Base-by-base conservation (phyloP, 176 grass and related monocot species). In the Olyra latifolia region DNA sequence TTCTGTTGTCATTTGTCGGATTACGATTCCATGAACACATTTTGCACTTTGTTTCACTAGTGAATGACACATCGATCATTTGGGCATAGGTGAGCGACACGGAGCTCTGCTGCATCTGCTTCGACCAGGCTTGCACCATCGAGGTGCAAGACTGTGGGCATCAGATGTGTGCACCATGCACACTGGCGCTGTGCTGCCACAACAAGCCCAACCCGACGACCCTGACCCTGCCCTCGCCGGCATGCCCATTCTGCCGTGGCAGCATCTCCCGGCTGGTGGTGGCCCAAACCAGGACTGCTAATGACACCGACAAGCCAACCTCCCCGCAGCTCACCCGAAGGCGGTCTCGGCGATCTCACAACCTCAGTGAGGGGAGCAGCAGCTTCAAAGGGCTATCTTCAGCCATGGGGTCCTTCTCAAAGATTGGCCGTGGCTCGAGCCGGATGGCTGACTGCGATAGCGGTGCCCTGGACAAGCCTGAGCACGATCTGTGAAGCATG, bases 91-190 rank as follows among this genome's bases (percentile, higher is more conserved):
- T 47, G 47, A 99, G 86, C 10, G 96, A 99, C 19, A 17, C 47
- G 0, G 93, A 95, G 75, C 81, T 95, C 12, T 99, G 96, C 74
- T 89, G 87, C 82, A 99, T 99, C 78, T 99, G 96, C 87, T 99
- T 99, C 52, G 90, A 99, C 71, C 92, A 95, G 79, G 86, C 83
- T 4, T 99, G 96, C 86, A 99, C 74, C 28, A 95, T 99, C 6
- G 88, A 91, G 90, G 90, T 99, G 80, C 77, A 76, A 42, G 90
- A 90, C 66, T 99, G 96, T 13, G 88, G 96, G 25, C 96, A 99
- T 78, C 90, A 99, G 48, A 99, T 99, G 96, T 99, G 96, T 19
- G 96, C 93, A 4, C 75, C 85, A 0, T 99, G 96, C 90, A 95
- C 88, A 4, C 74, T 99, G 10, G 92, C 96, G 0, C 84, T 99